Base-by-base conservation (phyloP, 2,329 filamentous ascomycete genomes). In the Fusarium albidum region DNA sequence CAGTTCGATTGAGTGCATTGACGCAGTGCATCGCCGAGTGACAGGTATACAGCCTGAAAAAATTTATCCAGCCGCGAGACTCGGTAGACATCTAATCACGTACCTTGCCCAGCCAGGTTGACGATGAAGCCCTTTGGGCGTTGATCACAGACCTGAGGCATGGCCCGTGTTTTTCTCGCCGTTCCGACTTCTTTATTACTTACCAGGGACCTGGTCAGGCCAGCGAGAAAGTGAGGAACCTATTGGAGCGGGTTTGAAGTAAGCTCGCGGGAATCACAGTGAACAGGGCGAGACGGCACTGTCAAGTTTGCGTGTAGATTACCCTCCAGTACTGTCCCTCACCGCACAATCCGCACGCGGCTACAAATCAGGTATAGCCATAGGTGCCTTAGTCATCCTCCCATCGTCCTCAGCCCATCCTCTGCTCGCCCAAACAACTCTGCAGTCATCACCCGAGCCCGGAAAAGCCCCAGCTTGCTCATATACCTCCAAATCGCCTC, bases 351-450 rank as follows among this genome's bases (percentile, higher is more conserved):
- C 65, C 69, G 58, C 63, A 73, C 71, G 48, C 60, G 39, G 42
- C 52, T 52, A 28, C 56, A 35, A 55, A 69, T 65, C 49, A 51
- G 65, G 66, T 53, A 57, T 68, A 65, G 58, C 51, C 38, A 33
- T 18, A n/a, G n/a, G n/a, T n/a, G 1, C 65, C 69, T 73, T 71
- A 73, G 71, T 73, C 71, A 73, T 64, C 64, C 59, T 52, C 26
- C 45, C 37, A 40, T 41, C 27, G 41, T 39, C 51, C 64, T 67
- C 64, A 64, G 63, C 57, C 61, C 68, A 73, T 68, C 63, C 62
- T 65, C 51, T 58, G 49, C 54, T 55, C 51, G 53, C 56, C 64
- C 58, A 64, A 66, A 64, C 65, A 69, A 65, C 64, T 67, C 61
- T 69, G 65, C 65, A 63, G 65, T 53, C 63, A 68, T 67, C 69